Percentiles rank a stretch among this genome's conserved stretches.
phyloP scores from a whole-genome alignment of 2,329 filamentous ascomycete genomes.

The Diplodia intermedia region DNA sequence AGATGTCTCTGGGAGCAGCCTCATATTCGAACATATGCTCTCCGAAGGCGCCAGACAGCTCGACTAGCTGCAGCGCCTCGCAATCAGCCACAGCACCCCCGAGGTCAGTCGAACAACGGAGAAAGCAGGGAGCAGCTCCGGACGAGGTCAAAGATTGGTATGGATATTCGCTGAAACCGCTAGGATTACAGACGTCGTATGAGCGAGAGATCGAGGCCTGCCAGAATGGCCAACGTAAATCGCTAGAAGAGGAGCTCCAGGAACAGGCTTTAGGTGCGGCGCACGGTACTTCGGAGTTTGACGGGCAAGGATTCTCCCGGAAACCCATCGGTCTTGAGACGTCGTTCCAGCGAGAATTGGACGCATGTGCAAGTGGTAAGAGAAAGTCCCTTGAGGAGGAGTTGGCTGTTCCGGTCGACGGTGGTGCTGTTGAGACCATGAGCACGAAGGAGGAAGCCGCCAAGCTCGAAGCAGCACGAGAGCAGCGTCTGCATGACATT shows the following conservation, averaged over 20 bases:
- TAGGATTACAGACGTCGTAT: conserved; percentile 35
- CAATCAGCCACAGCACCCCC: conserved; percentile 20
- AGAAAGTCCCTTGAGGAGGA: conserved; percentile 31
- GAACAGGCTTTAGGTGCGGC: conserved; percentile 9
- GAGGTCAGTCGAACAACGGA: conserved; percentile 29
- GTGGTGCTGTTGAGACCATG: conserved; percentile 22
- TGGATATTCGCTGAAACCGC: conserved; percentile 35
- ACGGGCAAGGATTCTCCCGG: conserved; percentile 34
- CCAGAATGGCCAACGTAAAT: conserved; percentile 29
- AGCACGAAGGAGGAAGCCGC: conserved; percentile 8
- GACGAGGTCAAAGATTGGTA: conserved; percentile 33
- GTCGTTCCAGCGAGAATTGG: conserved; percentile 32
- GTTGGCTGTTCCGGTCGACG: conserved; percentile 24
- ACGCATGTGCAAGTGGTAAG: conserved; percentile 20
- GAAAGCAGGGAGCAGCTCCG: conserved; percentile 27
- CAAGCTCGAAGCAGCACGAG: conserved; percentile 35
- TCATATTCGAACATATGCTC: conserved; percentile 23
- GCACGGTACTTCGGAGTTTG: conserved; percentile 12
- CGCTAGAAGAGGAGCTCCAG: conserved; percentile 30
- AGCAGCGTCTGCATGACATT: conserved; percentile 41
- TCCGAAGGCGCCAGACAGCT: conserved; percentile 17
- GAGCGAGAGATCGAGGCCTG: conserved; percentile 32
- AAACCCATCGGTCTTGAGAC: conserved; percentile 36
- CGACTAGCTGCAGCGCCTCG: not conserved
- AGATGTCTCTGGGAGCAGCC: conserved; percentile 18